Conservation (phyloP, 345 rosid genomes). For the Aegle marmelos region DNA sequence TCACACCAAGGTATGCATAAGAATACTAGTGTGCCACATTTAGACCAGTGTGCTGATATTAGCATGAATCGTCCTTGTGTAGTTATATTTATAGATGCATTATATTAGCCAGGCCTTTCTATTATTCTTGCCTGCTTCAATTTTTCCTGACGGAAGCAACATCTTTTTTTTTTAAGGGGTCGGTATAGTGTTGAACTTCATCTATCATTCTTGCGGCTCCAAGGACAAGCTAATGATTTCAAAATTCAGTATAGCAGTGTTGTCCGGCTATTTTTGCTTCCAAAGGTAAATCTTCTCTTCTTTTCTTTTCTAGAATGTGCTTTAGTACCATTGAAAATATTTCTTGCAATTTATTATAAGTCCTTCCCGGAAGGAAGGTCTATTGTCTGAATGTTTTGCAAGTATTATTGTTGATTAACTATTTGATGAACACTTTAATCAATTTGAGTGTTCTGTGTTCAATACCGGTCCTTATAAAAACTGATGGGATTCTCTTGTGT, state of each 20-base stretch:
- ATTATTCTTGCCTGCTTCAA: neutral
- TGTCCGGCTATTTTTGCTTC: slow-evolving; percentile 93
- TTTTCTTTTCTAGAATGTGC: neutral
- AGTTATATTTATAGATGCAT: neutral
- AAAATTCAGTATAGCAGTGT: slow-evolving; percentile 98
- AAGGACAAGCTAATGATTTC: slow-evolving; percentile 98
- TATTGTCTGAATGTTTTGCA: no score
- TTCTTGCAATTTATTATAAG: neutral
- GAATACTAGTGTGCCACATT: neutral
- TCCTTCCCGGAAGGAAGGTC: neutral
- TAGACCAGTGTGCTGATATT: neutral
- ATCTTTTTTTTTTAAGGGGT: slow-evolving; percentile 59
- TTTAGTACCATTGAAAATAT: neutral
- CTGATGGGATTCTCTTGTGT: slow-evolving; percentile 13
- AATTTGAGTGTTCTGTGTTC: neutral
- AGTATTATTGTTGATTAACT: neutral
- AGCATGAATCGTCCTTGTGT: neutral
- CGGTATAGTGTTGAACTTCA: slow-evolving; percentile 97
- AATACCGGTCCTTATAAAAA: neutral
- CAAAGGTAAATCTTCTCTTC: slow-evolving; percentile 52
- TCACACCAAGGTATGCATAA: slow-evolving; percentile 79
- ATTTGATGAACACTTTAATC: neutral
- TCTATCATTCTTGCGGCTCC: slow-evolving; percentile 80
- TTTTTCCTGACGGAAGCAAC: slow-evolving; percentile 9
- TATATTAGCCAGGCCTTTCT: neutral